A percentile compares a stretch with the other conserved stretches of the same genome.
phyloP scores from a whole-genome alignment of 106 monocot species.

The Alisma plantagoaquatica region DNA sequence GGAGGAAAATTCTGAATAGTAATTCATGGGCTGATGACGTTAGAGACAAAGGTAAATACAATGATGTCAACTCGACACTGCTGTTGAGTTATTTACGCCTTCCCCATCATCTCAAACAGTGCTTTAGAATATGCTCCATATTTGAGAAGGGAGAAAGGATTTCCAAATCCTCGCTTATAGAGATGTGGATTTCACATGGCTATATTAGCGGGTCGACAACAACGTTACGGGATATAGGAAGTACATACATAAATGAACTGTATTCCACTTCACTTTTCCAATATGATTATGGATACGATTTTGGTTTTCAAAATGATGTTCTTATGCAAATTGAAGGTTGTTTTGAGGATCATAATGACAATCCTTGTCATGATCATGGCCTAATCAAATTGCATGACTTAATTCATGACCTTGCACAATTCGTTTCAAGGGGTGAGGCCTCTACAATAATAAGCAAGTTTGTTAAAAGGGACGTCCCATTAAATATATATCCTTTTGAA shows the following conservation, averaged over 20 bases:
- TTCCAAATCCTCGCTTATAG: not conserved
- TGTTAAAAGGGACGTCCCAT: too few relatives aligned
- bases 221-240: not conserved
- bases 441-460: too few relatives aligned
- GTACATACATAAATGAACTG: not conserved
- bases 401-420: conserved; percentile 2
- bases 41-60: not conserved
- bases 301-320: too few relatives aligned
- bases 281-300: not conserved
- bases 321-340: too few relatives aligned
- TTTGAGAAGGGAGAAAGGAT: not conserved
- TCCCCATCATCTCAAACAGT: not conserved
- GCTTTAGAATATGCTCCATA: not conserved
- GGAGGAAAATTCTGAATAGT: not conserved
- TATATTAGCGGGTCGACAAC: not conserved
- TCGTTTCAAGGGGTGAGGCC: not conserved
- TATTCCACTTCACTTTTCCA: not conserved
- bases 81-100: not conserved
- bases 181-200: not conserved
- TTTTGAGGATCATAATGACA: too few relatives aligned
- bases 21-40: not conserved
- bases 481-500: too few relatives aligned
- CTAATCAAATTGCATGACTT: conserved; percentile 1
- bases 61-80: not conserved
- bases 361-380: too few relatives aligned